Conservation (phyloP, 106 monocot genomes). For the Ottelia alismoides region DNA sequence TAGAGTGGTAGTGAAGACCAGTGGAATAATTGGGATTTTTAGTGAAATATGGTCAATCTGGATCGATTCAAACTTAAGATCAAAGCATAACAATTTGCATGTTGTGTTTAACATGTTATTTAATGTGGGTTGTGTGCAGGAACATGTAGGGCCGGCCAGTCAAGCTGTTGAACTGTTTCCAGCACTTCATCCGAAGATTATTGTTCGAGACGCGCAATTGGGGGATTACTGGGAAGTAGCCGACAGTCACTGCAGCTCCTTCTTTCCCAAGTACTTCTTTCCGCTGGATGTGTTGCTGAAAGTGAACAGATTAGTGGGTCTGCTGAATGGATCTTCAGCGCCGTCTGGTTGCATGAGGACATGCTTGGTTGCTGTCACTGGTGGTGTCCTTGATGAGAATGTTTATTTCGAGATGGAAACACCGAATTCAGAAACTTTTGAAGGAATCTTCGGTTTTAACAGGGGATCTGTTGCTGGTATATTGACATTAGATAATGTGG, state of each 20-base stretch:
- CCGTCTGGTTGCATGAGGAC: constrained; percentile 66
- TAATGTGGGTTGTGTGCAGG: constrained; percentile 26
- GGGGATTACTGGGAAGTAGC: constrained; percentile 98
- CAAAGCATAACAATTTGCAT: too few species aligned
- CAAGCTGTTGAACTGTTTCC: constrained; percentile 53
- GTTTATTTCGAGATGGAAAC: constrained; percentile 33
- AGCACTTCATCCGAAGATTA: constrained; percentile 39
- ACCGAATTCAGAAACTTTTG: constrained; percentile 27
- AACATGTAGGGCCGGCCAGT: constrained; percentile 43
- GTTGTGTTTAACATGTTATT: too few species aligned
- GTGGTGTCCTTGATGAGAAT: constrained; percentile 14
- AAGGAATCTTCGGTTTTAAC: constrained; percentile 30
- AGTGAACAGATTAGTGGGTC: constrained; percentile 53
- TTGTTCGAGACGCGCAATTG: constrained; percentile 65
- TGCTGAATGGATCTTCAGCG: constrained; percentile 61
- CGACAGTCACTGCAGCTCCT: constrained; percentile 91
- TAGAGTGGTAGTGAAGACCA: too few species aligned
- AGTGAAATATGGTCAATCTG: too few species aligned
- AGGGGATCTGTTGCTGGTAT: constrained; percentile 64
- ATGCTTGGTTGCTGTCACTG: constrained; percentile 59
- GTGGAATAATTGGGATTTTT: too few species aligned
- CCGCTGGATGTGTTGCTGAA: constrained; percentile 64
- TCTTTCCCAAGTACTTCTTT: constrained; percentile 71
- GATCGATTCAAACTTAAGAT: too few species aligned
- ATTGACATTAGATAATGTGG: constrained; percentile 74